Conservation (phyloP, 75 land plant species). For the Picea glauca region DNA sequence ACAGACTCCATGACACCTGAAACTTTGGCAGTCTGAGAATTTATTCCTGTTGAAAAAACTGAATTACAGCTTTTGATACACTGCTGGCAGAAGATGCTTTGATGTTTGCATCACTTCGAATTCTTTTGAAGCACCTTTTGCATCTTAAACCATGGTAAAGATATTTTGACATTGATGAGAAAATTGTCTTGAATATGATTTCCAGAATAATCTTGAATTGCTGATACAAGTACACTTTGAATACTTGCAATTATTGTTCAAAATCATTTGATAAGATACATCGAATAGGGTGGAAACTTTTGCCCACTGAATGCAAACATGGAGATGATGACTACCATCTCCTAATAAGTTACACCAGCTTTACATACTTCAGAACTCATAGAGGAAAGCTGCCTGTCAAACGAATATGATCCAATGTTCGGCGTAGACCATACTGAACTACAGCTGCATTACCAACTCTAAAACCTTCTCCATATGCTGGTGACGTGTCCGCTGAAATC, state of each 20-base stretch:
- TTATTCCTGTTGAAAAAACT: conserved; percentile 2
- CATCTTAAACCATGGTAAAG: not conserved
- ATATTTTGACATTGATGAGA: not conserved
- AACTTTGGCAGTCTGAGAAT: not conserved
- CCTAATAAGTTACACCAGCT: not conserved
- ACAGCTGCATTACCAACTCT: conserved; percentile 71
- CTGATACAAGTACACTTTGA: not conserved
- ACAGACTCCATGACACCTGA: not conserved
- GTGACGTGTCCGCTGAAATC: conserved; percentile 72
- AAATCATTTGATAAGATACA: conserved; percentile 5
- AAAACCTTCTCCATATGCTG: conserved; percentile 88
- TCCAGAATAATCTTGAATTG: not conserved
- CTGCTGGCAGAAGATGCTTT: not conserved
- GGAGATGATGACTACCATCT: not conserved
- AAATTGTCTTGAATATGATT: not conserved
- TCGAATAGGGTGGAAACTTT: not conserved
- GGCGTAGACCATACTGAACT: conserved; percentile 52
- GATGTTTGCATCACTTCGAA: not conserved
- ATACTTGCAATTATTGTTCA: not conserved
- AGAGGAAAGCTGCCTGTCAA: conserved; percentile 70
- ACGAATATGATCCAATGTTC: conserved; percentile 72
- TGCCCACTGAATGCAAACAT: not conserved
- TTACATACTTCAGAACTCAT: conserved; percentile 5
- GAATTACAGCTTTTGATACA: not conserved
- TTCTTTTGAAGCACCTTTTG: not conserved